Evolutionary conservation across 371 early-diverging fungal species (phyloP), one percentile per base, ranked within the genome.

Genomic region (Mortierella sp.): DNA sequence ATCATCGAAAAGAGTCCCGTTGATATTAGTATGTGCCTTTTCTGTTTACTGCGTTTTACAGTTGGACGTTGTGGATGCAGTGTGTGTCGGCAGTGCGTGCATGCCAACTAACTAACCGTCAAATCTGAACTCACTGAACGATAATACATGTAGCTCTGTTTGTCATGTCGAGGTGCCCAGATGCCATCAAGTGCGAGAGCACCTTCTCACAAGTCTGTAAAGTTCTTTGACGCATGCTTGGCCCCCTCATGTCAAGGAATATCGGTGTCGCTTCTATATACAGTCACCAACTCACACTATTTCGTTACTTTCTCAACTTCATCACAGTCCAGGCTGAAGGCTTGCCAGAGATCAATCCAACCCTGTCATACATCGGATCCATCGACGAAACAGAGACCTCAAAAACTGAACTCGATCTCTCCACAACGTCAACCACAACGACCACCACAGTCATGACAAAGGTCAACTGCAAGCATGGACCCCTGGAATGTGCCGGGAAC

Each of bases 161-260:
- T 71, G 92, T 91, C 58, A 91, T 91, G 92, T 89, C 89, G 60
- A 83, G 88, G 65, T 91, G 91, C 63, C 92, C 92, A 3, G 91
- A 91, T 74, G 88, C 88, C 46, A 80, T 88, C 16, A 72, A 77
- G 41, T 91, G 92, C 68, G 92, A 91, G 56, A 11, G 75, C 6
- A 81, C 85, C 35, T 88, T 90, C 73, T 80, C 75, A 12, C 38
- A 85, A 75, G 90, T 91, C 54, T 88, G 91, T 90, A 84, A 84
- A 77, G 89, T 87, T 74, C 35, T 32, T 6, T 44, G 18, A 16
- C 16, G 27, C 10, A 16, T 51, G 4, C 51, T 51, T 18, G 5
- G 4, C 21, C 21, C 21, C 48, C 48, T 46, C 12, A 46, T 46
- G 3, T 46, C 48, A 14, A 3, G 11, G 48, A 46, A 14, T 46